phyloP scores from a whole-genome alignment of 176 grass and related monocot species.

The Tillandsia fasciculata region DNA sequence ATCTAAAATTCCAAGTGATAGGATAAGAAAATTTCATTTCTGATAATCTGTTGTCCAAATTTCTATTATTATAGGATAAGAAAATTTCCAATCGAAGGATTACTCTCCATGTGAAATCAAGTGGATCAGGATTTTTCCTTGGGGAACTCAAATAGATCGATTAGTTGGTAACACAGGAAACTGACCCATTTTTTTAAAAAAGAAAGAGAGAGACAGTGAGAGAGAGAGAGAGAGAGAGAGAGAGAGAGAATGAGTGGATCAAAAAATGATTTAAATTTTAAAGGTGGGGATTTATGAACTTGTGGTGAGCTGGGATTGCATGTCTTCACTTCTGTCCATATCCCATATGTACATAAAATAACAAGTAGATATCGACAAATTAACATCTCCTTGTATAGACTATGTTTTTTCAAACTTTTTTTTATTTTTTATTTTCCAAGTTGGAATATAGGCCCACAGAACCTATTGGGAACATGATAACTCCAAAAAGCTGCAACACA shows the following conservation, averaged over 20 bases:
- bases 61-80: too few relatives aligned
- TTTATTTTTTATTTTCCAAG: neutral
- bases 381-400: neutral
- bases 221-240: neutral
- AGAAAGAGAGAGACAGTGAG: too few relatives aligned
- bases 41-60: too few relatives aligned
- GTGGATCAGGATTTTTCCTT: too few relatives aligned
- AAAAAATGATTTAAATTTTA: neutral
- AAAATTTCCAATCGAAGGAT: too few relatives aligned
- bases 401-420: neutral
- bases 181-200: too few relatives aligned
- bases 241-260: neutral
- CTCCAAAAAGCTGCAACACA: too few relatives aligned
- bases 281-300: neutral
- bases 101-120: too few relatives aligned
- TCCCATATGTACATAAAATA: neutral
- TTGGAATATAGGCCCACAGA: neutral
- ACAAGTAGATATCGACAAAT: neutral
- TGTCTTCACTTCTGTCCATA: conserved; percentile 1
- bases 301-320: neutral
- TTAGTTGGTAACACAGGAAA: too few relatives aligned
- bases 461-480: neutral
- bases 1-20: too few relatives aligned
- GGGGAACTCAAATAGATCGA: too few relatives aligned
- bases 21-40: too few relatives aligned